Evolutionary conservation across 2,329 filamentous ascomycete species (phyloP), one percentile per base, ranked within the genome.

Genomic region (Ophiostoma angusticollis): DNA sequence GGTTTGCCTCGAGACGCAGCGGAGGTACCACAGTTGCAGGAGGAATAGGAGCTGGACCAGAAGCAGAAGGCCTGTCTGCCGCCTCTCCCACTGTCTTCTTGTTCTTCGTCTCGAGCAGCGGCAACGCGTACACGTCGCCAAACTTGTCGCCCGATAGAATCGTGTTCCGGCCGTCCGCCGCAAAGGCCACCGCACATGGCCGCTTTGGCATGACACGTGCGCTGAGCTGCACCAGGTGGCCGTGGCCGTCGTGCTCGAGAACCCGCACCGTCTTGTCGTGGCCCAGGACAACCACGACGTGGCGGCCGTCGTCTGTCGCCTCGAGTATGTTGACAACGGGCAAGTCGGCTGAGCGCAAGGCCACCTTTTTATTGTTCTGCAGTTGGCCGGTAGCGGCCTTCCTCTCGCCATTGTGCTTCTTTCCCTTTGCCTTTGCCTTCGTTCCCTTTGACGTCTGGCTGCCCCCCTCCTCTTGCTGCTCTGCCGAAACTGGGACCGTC

Each of bases 71-170:
- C 5, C 17, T 9, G 7, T 17, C 31, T 6, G 30, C 23, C 1
- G 34, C 38, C 13, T 35, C 24, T n/a, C 21, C 27, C 3, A 11
- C 18, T 3, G n/a, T 19, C 18, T 32, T 25, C 9, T 33, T 36
- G 12, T 48, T 38, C 16, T 47, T 39, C 13, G 43, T 34, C 16
- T 49, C 48, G 31, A 85, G 56, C 3, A 96, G 65, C 12, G 91
- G 89, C 7, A 98, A 61, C 9, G 83, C 74, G 60, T 94, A 96
- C 44, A 95, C 89, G 57, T 98, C 91, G 48, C 91, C 91, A 53
- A 96, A 96, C 59, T 98, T 98, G 65, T 98, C 91, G 37, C 78
- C 89, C 45, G 75, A 78, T 42, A 96, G 61, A 46, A 98, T 84
- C 8, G 77, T 82, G n/a, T n/a, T n/a, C 31, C 69, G 67, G 45